phyloP scores from a whole-genome alignment of 1,284 basidiomycete genomes.

The Takashimella koratensis region DNA sequence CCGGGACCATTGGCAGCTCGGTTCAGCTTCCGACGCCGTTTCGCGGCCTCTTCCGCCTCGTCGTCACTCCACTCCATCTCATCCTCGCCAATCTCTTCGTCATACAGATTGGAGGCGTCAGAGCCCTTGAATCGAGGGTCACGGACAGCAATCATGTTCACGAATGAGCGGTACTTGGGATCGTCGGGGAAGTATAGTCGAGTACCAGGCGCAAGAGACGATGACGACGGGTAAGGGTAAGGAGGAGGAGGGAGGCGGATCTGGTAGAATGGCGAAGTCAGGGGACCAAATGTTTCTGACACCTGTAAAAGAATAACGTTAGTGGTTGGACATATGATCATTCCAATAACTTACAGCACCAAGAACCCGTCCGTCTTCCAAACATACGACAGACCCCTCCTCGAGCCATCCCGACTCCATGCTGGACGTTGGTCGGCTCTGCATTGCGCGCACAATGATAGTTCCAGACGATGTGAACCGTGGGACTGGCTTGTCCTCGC shows the following conservation, averaged over 20 bases:
- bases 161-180: conserved; percentile 48
- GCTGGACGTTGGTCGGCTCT: conserved; percentile 15
- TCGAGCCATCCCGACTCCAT: conserved; percentile 49
- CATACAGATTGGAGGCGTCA: conserved; percentile 56
- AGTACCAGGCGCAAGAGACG: conserved; percentile 25
- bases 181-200: conserved; percentile 51
- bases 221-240: conserved; percentile 33
- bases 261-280: conserved; percentile 54
- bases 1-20: neutral
- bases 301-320: conserved; percentile 34
- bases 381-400: conserved; percentile 53
- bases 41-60: conserved; percentile 54
- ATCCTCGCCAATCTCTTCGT: conserved; percentile 55
- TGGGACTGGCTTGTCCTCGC: conserved; percentile 10
- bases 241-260: conserved; percentile 46
- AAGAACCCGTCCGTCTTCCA: conserved; percentile 52
- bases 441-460: conserved; percentile 48
- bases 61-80: conserved; percentile 58
- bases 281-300: conserved; percentile 56
- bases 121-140: conserved; percentile 51
- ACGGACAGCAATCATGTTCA: conserved; percentile 50
- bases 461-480: conserved; percentile 47
- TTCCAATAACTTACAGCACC: conserved; percentile 50
- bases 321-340: neutral
- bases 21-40: conserved; percentile 40